Percentiles rank a stretch among this genome's conserved stretches.
Conservation (phyloP, 2,329 filamentous ascomycete genomes). For the Cladophialophora carrionii region DNA sequence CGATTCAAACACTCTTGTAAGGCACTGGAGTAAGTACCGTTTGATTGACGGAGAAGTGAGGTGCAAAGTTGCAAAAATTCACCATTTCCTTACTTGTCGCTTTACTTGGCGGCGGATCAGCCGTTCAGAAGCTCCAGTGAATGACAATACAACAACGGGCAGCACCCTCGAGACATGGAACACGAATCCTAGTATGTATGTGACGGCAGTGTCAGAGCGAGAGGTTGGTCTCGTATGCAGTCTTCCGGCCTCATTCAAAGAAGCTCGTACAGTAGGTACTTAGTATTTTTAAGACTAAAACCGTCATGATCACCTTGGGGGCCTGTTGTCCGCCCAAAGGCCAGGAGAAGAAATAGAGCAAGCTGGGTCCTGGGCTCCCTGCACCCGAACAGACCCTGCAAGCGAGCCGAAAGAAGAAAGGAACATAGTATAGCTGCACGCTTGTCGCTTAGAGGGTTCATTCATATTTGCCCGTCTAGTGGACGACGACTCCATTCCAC, state of each 20-base stretch:
- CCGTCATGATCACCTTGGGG: not conserved
- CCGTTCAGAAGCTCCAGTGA: no score
- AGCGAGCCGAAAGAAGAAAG: not conserved
- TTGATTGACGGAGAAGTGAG: no score
- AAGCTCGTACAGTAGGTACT: conserved; percentile 4
- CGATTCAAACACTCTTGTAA: no score
- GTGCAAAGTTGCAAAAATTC: no score
- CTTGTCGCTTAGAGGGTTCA: not conserved
- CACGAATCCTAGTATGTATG: not conserved
- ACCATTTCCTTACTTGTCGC: no score
- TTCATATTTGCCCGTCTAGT: conserved; percentile 8
- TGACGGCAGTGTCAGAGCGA: not conserved
- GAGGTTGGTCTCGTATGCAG: not conserved
- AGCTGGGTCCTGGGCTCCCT: not conserved
- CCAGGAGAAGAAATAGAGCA: not conserved
- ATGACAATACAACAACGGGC: no score
- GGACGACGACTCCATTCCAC: conserved; percentile 34
- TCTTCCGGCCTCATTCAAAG: not conserved
- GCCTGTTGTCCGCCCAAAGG: not conserved
- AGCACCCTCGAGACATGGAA: not conserved
- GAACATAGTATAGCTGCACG: not conserved
- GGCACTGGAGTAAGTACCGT: no score
- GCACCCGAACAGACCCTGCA: not conserved
- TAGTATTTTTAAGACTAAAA: not conserved
- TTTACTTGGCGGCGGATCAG: no score